Base-by-base conservation (phyloP, 2,329 filamentous ascomycete species). In the Plectosphaerella sp. region DNA sequence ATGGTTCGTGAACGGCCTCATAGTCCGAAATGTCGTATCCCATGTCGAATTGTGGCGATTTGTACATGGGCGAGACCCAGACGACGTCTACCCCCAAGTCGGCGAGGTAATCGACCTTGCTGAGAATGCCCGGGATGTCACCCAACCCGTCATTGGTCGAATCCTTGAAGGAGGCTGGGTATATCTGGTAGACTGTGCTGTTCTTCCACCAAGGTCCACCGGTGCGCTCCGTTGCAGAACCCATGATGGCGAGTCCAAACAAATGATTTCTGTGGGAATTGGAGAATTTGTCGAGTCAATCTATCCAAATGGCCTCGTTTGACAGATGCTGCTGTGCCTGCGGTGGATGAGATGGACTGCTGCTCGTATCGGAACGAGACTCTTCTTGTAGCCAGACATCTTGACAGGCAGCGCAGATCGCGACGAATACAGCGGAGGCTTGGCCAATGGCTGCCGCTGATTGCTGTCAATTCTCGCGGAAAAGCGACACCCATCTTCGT, bases 1-100 rank as follows among this genome's bases (percentile, higher is more conserved):
- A 90, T 1, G 80, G 78, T 2, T 75, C 69, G 58, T 88, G 79
- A 25, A 90, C 81, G 24, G 73, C 74, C 62, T 86, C 79, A 58
- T 90, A 89, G 64, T 89, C 79, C 22, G 79, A 76, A 47, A 88
- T 82, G 61, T 88, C 86, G 61, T 88, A 88, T 28, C 84, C 85
- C 84, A 88, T 87, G 58, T 88, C 85, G 4, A 81, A 70, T 60
- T 86, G 80, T 0, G 86, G 86, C 5, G 75, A 80, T 55, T 83
- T 78, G 59, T 81, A 85, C 64, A 87, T 82, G 12, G 86, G 87
- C 45, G 79, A 87, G 1, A 85, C 67, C 86, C 86, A 89, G 47
- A 90, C 72, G 7, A 83, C 76, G 59, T 88, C 79, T 10, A 86
- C 71, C 1, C 85, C 85, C 0, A 89, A 67, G 2, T 70, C 67